phyloP scores from a whole-genome alignment of 2,329 filamentous ascomycete genomes.

The Talaromyces amestolkiae region DNA sequence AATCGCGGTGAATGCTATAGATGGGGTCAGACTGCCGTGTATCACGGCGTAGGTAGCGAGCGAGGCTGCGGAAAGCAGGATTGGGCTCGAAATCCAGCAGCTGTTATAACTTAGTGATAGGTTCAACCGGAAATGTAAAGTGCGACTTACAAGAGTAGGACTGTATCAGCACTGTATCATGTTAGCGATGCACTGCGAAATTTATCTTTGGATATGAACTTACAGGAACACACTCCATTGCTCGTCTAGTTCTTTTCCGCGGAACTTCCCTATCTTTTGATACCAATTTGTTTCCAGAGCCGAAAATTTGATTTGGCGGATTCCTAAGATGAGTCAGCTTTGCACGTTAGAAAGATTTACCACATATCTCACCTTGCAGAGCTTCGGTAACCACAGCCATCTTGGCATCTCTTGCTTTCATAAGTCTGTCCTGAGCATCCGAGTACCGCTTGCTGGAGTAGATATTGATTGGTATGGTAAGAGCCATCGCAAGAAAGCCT shows the following conservation, averaged over 20 bases:
- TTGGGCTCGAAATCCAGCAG: constrained; percentile 71
- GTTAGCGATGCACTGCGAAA: neutral
- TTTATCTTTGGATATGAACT: constrained; percentile 53
- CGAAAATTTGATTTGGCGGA: constrained; percentile 81
- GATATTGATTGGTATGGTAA: constrained; percentile 68
- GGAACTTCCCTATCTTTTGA: constrained; percentile 62
- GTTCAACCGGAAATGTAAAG: neutral
- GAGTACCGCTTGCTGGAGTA: constrained; percentile 65
- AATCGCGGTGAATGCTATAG: constrained; percentile 75
- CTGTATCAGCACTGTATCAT: constrained; percentile 3
- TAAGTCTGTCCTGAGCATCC: constrained; percentile 64
- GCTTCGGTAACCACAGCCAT: constrained; percentile 74
- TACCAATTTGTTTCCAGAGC: constrained; percentile 75
- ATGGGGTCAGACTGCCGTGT: constrained; percentile 63
- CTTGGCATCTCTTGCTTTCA: constrained; percentile 74
- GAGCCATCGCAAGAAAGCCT: constrained; percentile 62
- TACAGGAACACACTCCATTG: constrained; percentile 66
- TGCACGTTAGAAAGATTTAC: neutral
- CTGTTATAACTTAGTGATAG: constrained; percentile 54
- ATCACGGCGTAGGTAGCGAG: constrained; percentile 66
- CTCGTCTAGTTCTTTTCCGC: constrained; percentile 64
- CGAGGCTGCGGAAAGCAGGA: constrained; percentile 69
- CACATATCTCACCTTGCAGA: constrained; percentile 58
- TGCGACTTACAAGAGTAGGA: constrained; percentile 13
- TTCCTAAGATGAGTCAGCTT: constrained; percentile 42